Base-by-base conservation (phyloP, 2,329 filamentous ascomycete genomes). In the Epichloe typhina region DNA sequence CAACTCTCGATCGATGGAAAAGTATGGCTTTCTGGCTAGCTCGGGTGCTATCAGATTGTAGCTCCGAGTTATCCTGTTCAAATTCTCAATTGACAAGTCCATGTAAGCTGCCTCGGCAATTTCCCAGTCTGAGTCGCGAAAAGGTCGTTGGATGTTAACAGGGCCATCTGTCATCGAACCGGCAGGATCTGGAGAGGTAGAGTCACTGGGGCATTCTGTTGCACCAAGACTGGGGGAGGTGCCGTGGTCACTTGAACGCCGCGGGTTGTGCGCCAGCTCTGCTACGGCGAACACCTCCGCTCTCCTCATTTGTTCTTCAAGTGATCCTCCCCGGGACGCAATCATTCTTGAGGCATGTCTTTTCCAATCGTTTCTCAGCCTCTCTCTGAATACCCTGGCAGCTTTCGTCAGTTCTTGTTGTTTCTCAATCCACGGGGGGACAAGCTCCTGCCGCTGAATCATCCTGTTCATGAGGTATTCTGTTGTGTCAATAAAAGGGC, bases 361-460 rank as follows among this genome's bases (percentile, higher is more conserved):
- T 62, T 79, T 82, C 91, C 91, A 97, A 58, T 95, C 88, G 40
- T 75, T 79, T 37, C 90, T 74, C 54, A 97, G 62, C n/a, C 88
- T 73, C 2, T 73, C 69, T 2, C 93, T 78, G 62, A 98, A 96
- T 1, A 75, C 73, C 12, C 73, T 76, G 1, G 83, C 77, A 0
- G 86, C 77, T 53, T 79, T 81, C 11, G 82, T 76, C 5, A 97
- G 71, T 60, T 96, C 89, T 63, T 97, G 91, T 65, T 98, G 93
- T 69, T 96, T 97, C 68, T 98, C 93, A 53, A 98, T 97, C 93
- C 93, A 98, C 0, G 91, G 91, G 93, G 93, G 93, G 0, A 95
- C 88, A 53, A 97, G 87, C 19, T 95, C 90, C 66, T 98, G 93
- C 52, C 86, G 84, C 69, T 96, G 87, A 55, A 98, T 96, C 72